Base-by-base conservation (phyloP, 2,329 filamentous ascomycete species). In the Ceratocystis ficicola region DNA sequence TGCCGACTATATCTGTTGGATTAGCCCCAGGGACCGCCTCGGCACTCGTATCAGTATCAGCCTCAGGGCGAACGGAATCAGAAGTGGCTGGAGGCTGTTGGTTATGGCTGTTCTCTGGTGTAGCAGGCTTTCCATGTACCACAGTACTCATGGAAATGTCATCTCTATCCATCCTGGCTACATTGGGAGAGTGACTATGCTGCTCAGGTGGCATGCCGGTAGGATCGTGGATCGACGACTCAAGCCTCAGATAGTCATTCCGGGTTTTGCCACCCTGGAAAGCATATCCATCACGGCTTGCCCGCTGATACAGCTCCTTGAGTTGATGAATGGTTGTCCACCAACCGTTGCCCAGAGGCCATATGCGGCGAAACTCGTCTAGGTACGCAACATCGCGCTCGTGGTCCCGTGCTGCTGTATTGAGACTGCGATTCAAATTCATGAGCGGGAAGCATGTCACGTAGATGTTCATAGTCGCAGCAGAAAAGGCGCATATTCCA, bases 401-500 rank as follows among this genome's bases (percentile, higher is more conserved):
- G 2, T 59, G 3, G 20, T 67, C 63, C 20, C 46, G 62, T 8
- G 15, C 20, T 5, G 44, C 59, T 30, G 22, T 20, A 15, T 36
- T 7, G 25, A 63, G 22, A 20, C 36, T 20, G 22, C 57, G 48
- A 28, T 73, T 75, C 12, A 75, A 68, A 66, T 78, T 78, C 74
- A 79, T 79, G 1, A 71, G 71, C 0, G 77, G 77, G 30, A 78
- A 79, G 3, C 70, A 64, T 2, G 71, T 72, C 1, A 76, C 71
- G 66, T 79, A 79, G 0, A 76, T 68, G 30, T 77, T 78, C 62
- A 78, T 72, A 3, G 75, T 76, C 1, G 75, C 76, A 0, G 77
- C 77, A 0, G 77, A 78, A 46, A 79, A 79, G 1, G 75, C 75
- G 64, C 77, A 79, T n/a, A 79, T 78, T 0, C 77, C 77, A 0